Evolutionary conservation across 176 grass and related monocot genomes (phyloP), one percentile per base, ranked within the genome.

Genomic region (Musa schizocarpa): DNA sequence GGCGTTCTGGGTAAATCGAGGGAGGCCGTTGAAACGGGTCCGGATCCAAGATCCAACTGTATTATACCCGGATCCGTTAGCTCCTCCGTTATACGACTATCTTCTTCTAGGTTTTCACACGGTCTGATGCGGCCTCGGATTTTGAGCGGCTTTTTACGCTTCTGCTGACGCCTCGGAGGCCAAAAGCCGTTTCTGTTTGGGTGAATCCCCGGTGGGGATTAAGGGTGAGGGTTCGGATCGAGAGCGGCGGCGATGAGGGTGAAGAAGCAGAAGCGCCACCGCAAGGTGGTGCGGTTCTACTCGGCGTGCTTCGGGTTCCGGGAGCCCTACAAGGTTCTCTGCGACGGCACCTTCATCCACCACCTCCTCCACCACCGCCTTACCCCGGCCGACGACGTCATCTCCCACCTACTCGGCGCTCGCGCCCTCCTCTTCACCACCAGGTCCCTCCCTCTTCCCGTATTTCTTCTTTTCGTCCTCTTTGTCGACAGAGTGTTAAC

Each of bases 291-390:
- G 53, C 91, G 86, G 69, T 92, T 96, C 81, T 92, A 90, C 51
- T 72, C 89, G 50, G 84, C 89, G 57, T 96, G 93, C 80, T 96
- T 96, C 54, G 87, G 93, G 20, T 96, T 96, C 79, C 83, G 93
- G 49, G 89, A 96, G 76, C 87, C 89, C 29, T 88, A 89, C 80
- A 96, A 84, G 75, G 83, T 92, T 20, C 85, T 96, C 27, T 21
- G 84, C 43, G 89, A 89, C 66, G 92, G 92, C 61, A 96, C 92
- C 71, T 85, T 96, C 75, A 72, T 92, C 55, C 82, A 92, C 63
- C 92, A 89, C 77, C 92, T 89, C 74, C 82, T 87, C 80, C 55
- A 63, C n/a, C 84, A 92, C 55, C 12, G 71, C 51, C 88, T 92
- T 48, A 74, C 83, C 72, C 86, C 86, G 19, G 75, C 87, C 53